Base-by-base conservation (phyloP, 2,329 filamentous ascomycete species). In the Diaporthe ilicicola region DNA sequence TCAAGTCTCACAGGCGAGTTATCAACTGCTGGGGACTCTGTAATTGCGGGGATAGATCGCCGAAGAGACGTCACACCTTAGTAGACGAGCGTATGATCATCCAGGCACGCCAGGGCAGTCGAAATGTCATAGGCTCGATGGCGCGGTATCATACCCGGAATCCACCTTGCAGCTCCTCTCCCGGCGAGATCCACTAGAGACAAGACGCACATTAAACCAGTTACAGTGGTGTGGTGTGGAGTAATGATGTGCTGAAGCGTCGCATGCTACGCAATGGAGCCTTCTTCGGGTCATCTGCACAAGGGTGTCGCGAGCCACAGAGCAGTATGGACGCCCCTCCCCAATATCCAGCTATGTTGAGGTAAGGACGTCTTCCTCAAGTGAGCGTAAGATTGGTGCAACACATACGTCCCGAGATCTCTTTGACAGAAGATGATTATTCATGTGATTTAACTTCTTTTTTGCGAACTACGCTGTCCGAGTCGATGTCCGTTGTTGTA, bases 261-360 rank as follows among this genome's bases (percentile, higher is more conserved):
- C 39, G 13, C 22, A 10, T 15, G 27, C 7, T 19, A 22, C 32
- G 34, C 29, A 13, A 37, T 62, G 12, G 8, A 10, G 44, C 59
- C 59, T 50, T 44, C 27, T 22, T 32, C 59, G 44, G 59, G 29
- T 37, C 59, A 64, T 64, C 59, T 64, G 44, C 59, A 50, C 59
- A 64, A 64, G 59, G 59, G 48, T 50, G 29, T 37, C 44, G 46
- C 34, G 9, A 44, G 34, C 27, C 59, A 37, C 59, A 50, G 42
- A n/a, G 19, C 27, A 17, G 24, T 15, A 15, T 46, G 24, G 55
- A 48, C 12, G 27, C 13, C 17, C 13, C 22, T 27, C 2, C 8
- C 19, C 13, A 42, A 34, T 48, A 22, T 19, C 59, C 42, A 42
- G 34, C 8, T 34, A 12, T n/a, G n/a, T n/a, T n/a, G n/a, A n/a